These are phyloP conservation scores for Blastobotrys ciferrii DNA, from an alignment of 1,139 yeast genomes.

Conservation along the genomic window DNA sequence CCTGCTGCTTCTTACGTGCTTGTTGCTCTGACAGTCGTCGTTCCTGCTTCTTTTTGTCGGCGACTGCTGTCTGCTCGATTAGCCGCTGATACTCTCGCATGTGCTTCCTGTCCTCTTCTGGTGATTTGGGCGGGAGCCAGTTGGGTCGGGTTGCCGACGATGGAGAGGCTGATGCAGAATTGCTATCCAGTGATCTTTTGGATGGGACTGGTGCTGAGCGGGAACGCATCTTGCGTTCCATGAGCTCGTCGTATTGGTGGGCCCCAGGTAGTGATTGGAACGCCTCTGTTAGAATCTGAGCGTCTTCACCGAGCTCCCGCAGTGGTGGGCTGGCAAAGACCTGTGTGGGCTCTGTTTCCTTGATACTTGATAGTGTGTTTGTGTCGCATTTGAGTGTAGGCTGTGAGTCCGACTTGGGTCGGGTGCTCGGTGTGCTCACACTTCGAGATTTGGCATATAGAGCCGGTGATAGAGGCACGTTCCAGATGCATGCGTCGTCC, in stretches of 20 bases:
- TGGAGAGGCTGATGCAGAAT: constrained; percentile 31
- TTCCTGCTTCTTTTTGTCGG: constrained; percentile 32
- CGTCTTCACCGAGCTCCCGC: constrained; percentile 43
- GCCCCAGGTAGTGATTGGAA: constrained; percentile 32
- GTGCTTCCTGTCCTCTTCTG: constrained; percentile 54
- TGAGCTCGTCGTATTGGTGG: constrained; percentile 15
- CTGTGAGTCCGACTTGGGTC: constrained; percentile 11
- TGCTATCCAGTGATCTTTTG: background rate
- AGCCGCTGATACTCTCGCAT: constrained; percentile 53
- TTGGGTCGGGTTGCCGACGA: constrained; percentile 53
- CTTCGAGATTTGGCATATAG: constrained; percentile 36
- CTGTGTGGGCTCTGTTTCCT: constrained; percentile 28
- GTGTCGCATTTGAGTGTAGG: constrained; percentile 12
- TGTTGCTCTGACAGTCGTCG: constrained; percentile 30
- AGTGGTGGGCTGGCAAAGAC: constrained; percentile 23
- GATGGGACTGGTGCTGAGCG: constrained; percentile 7
- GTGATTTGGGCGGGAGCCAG: constrained; percentile 65
- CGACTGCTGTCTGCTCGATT: constrained; percentile 44
- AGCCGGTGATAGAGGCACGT: constrained; percentile 63
- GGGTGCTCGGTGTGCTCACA: constrained; percentile 13
- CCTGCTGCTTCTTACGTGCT: constrained; percentile 31
- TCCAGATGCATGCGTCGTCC: constrained; percentile 52
- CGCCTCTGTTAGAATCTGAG: constrained; percentile 47
- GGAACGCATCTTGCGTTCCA: constrained; percentile 1
- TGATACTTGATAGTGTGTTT: constrained; percentile 21